Evolutionary conservation across 768 basidiomycete genomes (phyloP).

Genomic region (Pleurotus cornucopiae): DNA sequence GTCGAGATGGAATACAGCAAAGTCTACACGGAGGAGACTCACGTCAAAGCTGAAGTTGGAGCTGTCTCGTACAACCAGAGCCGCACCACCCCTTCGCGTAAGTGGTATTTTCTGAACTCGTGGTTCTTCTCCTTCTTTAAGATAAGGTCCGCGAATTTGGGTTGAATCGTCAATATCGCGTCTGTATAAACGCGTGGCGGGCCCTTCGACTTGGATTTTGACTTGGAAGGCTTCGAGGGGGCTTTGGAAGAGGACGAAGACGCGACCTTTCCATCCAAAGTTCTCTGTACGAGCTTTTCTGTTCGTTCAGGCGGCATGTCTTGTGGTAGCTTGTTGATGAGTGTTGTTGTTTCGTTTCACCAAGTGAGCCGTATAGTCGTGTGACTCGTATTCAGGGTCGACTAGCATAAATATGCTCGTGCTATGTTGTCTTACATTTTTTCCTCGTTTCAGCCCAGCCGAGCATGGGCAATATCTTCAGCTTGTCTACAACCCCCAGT

Average conservation of each 20-base stretch:
- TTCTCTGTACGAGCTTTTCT: slow-evolving; percentile 11
- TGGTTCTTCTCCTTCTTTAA: slow-evolving; percentile 28
- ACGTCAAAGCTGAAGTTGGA: slow-evolving; percentile 24
- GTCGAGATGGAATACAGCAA: not conserved
- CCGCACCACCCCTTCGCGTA: slow-evolving; percentile 21
- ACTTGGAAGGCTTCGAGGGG: not conserved
- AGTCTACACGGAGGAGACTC: slow-evolving; percentile 10
- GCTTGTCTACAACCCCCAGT: too few relatives aligned
- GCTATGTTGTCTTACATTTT: too few relatives aligned
- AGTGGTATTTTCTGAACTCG: slow-evolving; percentile 28
- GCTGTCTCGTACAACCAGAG: slow-evolving; percentile 28
- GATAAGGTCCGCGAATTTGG: slow-evolving; percentile 25
- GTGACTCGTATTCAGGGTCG: too few relatives aligned
- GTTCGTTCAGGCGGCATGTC: slow-evolving; percentile 4
- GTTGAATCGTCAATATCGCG: slow-evolving; percentile 26
- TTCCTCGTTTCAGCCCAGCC: too few relatives aligned
- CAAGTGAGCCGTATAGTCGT: not conserved
- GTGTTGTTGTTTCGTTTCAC: not conserved
- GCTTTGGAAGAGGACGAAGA: slow-evolving; percentile 5
- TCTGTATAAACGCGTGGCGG: slow-evolving; percentile 24
- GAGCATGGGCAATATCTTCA: too few relatives aligned
- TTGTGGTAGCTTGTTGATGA: not conserved
- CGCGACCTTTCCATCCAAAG: slow-evolving; percentile 15
- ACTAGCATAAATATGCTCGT: too few relatives aligned
- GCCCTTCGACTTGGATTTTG: slow-evolving; percentile 8